Evolutionary conservation across 2,329 filamentous ascomycete species (phyloP), one percentile per base, ranked within the genome.

Genomic region (Drechslerella dactyloides): DNA sequence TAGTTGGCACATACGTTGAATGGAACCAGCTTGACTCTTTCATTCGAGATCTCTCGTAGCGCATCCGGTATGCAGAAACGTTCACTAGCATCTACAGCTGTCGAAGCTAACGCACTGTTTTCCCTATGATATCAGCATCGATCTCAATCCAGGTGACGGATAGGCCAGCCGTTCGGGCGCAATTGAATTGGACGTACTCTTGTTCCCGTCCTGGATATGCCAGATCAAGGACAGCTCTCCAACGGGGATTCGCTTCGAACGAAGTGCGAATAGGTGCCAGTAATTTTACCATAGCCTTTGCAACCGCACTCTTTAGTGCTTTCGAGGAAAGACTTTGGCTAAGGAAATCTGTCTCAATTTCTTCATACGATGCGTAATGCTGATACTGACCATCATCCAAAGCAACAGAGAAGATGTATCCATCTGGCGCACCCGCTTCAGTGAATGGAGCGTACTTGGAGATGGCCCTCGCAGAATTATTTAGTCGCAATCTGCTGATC

Each of bases 321-420:
- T 33, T 42, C 1, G 59, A 17, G 6, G 56, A 48, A n/a, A 72
- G 24, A 17, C 23, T 33, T 13, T 33, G 23, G 11, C 33, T 33
- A 2, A 65, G 33, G n/a, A 50, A 72, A n/a, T 72, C 66, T 7
- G n/a, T 17, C 54, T 72, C 66, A 4, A 72, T 56, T 21, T 63
- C 53, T n/a, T 72, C 60, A 54, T 72, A 72, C 10, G 66, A 72
- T 13, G 7, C 24, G 19, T 72, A 72, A 19, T 72, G 66, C 30
- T 19, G 40, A 23, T 1, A 23, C 10, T 55, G 17, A 6, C 58
- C 58, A 48, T 13, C 40, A 24, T 44, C 55, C 13, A 35, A 33
- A 8, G 6, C 6, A 5, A 57, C 19, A 4, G 60, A 64, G 51
- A 56, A 64, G 2, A 64, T 4, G 19, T 13, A 48, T 13, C 60